Base-by-base conservation (phyloP, 1,284 basidiomycete genomes). In the Heterobasidion occidentale region DNA sequence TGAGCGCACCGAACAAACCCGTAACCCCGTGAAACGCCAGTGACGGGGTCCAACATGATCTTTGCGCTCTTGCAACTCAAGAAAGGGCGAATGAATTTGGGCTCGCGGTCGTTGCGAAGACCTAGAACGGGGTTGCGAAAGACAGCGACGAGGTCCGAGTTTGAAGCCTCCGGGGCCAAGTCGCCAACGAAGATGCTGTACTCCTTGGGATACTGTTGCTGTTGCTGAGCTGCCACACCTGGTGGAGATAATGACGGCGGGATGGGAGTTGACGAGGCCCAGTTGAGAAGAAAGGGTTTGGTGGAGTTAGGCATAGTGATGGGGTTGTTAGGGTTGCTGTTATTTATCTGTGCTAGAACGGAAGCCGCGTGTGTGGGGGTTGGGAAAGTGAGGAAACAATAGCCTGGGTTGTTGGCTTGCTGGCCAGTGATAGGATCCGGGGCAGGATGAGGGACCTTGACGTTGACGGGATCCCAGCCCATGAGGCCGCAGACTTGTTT, bases 111-210 rank as follows among this genome's bases (percentile, higher is more conserved):
- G 64, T 85, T 89, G 58, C 90, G 79, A 56, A 91, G 77, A 44
- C 90, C 90, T 9, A 92, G 79, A 6, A 90, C 85, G 0, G 91
- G 89, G 68, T 92, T 90, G 64, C 87, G 83, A 70, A 92, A 92
- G 58, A 92, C 88, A n/a, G 86, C 86, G 52, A 94, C 90, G 20
- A 94, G 76, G 69, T 94, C 92, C 33, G 88, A 90, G 70, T 94
- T 93, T 60, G 89, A 91, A 3, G 90, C 91, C 70, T 94, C 92
- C 19, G 92, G 88, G 6, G 90, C 90, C 48, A 94, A 78, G 70
- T 94, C 92, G 44, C 92, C 92, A 2, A 94, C 92, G 64, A 94
- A 94, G 57, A 94, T 92, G 68, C 88, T 92, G 67, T 89, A 93
- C 71, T 94, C 92, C 68, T 86, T 89, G 42, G 84, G 81, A 61